phyloP scores from a whole-genome alignment of 305 asterid species.

The Fraxinus xanthoxyloides region DNA sequence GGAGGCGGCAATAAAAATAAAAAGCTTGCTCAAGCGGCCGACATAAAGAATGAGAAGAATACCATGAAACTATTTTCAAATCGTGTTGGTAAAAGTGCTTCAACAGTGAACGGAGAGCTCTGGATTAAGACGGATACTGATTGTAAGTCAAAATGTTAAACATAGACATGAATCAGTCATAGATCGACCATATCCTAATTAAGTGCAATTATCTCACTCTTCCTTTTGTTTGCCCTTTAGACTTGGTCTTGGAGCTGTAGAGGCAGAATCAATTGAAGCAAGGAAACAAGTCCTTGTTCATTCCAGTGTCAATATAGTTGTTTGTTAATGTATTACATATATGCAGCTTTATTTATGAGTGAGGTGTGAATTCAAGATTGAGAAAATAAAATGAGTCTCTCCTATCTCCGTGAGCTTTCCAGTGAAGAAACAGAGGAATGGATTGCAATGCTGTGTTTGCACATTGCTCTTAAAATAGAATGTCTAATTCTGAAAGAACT shows the following conservation, averaged over 20 bases:
- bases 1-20: constrained; percentile 26
- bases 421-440: constrained; percentile 26
- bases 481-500: constrained; percentile 19
- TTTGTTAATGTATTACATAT: constrained; percentile 26
- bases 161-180: constrained; percentile 15
- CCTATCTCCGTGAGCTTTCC: constrained; percentile 36
- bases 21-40: constrained; percentile 24
- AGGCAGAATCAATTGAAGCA: constrained; percentile 29
- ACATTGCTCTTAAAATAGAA: constrained; percentile 7
- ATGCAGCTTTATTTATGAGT: constrained; percentile 18
- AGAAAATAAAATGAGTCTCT: constrained; percentile 37
- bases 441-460: constrained; percentile 19
- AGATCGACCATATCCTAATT: constrained; percentile 18
- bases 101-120: constrained; percentile 39
- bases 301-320: constrained; percentile 24
- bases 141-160: constrained; percentile 43
- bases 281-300: constrained; percentile 21
- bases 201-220: constrained; percentile 23
- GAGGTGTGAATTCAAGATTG: constrained; percentile 24
- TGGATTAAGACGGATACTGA: constrained; percentile 62
- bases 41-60: constrained; percentile 22
- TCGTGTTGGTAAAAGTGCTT: constrained; percentile 29
- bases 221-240: constrained; percentile 21
- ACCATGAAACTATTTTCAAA: constrained; percentile 26
- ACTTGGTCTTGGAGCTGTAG: constrained; percentile 61